Conservation (phyloP, 345 rosid genomes). For the Microthlaspi erraticum region DNA sequence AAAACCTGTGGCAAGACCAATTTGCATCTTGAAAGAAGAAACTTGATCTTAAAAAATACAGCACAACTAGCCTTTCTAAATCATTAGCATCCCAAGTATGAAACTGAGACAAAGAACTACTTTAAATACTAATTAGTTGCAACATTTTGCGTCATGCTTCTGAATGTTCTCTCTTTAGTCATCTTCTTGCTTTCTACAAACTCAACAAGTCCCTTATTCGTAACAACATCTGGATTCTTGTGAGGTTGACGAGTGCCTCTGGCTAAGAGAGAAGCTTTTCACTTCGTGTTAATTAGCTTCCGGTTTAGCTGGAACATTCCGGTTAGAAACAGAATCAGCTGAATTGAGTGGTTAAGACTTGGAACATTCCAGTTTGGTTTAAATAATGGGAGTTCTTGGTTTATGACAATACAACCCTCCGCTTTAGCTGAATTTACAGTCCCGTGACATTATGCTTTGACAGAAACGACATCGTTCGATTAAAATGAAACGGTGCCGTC, state of each 20-base stretch:
- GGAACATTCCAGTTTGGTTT: too few species aligned
- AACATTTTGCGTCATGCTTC: slow-evolving; percentile 1
- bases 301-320: too few species aligned
- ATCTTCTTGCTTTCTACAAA: slow-evolving; percentile 50
- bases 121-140: neutral
- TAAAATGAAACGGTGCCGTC: slow-evolving; percentile 7
- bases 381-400: too few species aligned
- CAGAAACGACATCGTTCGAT: neutral
- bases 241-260: too few species aligned
- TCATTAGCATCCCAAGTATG: neutral
- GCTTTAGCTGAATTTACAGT: neutral
- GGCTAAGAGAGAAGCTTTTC: too few species aligned
- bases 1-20: neutral
- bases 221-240: slow-evolving; percentile 43
- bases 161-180: neutral
- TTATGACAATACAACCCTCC: slow-evolving; percentile 1
- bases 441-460: neutral
- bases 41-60: neutral
- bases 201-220: slow-evolving; percentile 50
- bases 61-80: neutral
- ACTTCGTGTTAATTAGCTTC: too few species aligned
- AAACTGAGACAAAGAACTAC: neutral
- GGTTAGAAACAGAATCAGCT: too few species aligned
- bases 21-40: neutral
- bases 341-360: too few species aligned